A percentile compares a stretch with the other conserved stretches of the same genome.
Evolutionary conservation across 306 rosid species (phyloP).

Genomic region (Sicyos edulis): DNA sequence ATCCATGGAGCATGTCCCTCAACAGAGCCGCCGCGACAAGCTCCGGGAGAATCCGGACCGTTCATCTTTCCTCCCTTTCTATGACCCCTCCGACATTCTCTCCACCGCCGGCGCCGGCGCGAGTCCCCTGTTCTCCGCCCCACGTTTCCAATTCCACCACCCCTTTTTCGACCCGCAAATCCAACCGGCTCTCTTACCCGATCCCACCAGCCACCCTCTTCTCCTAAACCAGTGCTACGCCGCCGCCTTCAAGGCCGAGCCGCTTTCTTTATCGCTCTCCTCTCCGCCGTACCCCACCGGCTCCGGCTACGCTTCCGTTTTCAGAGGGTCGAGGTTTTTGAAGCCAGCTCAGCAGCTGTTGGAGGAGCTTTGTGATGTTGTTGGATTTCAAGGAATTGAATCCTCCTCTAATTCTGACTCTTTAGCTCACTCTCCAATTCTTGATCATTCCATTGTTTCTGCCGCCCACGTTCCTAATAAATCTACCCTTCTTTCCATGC

Average conservation of each 20-base stretch:
- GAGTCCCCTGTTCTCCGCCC: slow-evolving; percentile 5
- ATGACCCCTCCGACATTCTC: slow-evolving; percentile 27
- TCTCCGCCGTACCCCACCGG: slow-evolving; percentile 26
- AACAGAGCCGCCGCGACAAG: slow-evolving; percentile 76
- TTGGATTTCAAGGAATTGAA: slow-evolving; percentile 31
- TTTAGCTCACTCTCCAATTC: slow-evolving; percentile 21
- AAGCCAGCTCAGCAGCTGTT: slow-evolving; percentile 70
- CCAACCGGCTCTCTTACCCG: slow-evolving; percentile 27
- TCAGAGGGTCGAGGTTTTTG: slow-evolving; percentile 70
- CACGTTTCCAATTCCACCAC: slow-evolving; percentile 27
- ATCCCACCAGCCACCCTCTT: slow-evolving; percentile 37
- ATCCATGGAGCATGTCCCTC: slow-evolving; percentile 63
- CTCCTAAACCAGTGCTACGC: slow-evolving; percentile 34
- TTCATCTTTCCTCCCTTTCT: neutral
- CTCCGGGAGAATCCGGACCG: slow-evolving; percentile 32
- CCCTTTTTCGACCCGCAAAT: slow-evolving; percentile 40
- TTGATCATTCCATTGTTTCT: slow-evolving; percentile 23
- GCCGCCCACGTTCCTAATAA: slow-evolving; percentile 37
- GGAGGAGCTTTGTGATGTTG: slow-evolving; percentile 47
- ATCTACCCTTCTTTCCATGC: slow-evolving; percentile 60
- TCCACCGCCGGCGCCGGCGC: neutral
- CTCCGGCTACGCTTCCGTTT: slow-evolving; percentile 57
- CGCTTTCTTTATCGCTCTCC: slow-evolving; percentile 68
- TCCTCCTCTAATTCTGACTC: slow-evolving; percentile 25
- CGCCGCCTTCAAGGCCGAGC: slow-evolving; percentile 55